Conservation (phyloP, 345 rosid species). For the Kernera saxatilis region DNA sequence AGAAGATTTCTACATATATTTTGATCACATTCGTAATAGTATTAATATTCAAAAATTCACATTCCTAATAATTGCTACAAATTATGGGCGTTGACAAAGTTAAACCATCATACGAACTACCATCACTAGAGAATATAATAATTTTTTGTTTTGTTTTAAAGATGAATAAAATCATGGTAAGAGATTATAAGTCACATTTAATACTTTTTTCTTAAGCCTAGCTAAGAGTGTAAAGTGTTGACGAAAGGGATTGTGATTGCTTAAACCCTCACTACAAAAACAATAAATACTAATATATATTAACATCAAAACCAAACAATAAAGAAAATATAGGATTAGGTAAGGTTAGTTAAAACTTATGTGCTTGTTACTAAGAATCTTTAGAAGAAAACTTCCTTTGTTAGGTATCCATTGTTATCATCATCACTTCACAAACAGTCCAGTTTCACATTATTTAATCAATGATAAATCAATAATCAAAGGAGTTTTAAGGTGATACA, state of each 20-base stretch:
- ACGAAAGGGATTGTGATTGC: neutral
- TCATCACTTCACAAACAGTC: slow-evolving; percentile 5
- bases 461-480: neutral
- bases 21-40: neutral
- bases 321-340: neutral
- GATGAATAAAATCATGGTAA: no score
- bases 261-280: neutral
- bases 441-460: neutral
- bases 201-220: no score
- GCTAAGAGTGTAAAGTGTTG: no score
- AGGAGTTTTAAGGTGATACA: neutral
- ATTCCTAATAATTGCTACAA: neutral
- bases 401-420: slow-evolving; percentile 17
- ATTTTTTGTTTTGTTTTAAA: no score
- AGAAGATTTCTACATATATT: neutral
- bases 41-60: no score
- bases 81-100: neutral
- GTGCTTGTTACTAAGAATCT: slow-evolving; percentile 16
- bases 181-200: no score
- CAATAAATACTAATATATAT: neutral
- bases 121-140: neutral
- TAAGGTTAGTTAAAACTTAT: slow-evolving; percentile 9
- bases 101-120: neutral
- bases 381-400: slow-evolving; percentile 11
- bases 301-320: neutral